phyloP scores from a whole-genome alignment of 2,329 filamentous ascomycete genomes.

The Alternaria panax region DNA sequence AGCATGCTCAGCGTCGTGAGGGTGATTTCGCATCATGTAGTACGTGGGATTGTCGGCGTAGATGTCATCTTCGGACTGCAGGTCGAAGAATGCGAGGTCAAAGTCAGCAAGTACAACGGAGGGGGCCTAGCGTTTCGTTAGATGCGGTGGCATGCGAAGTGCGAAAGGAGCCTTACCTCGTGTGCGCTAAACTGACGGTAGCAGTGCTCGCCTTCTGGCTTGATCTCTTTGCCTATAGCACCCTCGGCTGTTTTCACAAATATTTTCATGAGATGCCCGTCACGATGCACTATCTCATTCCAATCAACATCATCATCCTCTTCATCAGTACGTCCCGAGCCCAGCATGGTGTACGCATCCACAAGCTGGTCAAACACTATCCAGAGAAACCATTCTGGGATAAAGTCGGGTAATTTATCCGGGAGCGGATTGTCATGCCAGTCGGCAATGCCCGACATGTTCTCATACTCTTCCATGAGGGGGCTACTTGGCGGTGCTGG shows the following conservation, averaged over 20 bases:
- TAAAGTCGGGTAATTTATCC: not conserved
- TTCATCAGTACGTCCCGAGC: not conserved
- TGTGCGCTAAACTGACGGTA: not conserved
- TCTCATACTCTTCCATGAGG: not conserved
- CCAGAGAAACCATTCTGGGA: slow-evolving; percentile 13
- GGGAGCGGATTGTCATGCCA: not conserved
- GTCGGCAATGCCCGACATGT: not conserved
- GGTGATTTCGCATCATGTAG: not conserved
- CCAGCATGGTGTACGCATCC: slow-evolving; percentile 1
- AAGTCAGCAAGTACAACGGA: slow-evolving; percentile 9
- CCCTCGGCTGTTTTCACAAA: slow-evolving; percentile 1
- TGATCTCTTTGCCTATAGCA: not conserved
- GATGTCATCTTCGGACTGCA: slow-evolving; percentile 1
- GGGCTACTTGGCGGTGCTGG: not conserved
- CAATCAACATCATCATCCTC: not conserved
- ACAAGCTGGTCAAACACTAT: slow-evolving; percentile 10
- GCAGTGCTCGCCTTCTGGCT: no score
- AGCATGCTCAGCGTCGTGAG: not conserved
- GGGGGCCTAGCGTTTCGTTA: not conserved
- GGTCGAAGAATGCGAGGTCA: slow-evolving; percentile 10
- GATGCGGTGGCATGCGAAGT: not conserved
- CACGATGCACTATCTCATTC: slow-evolving; percentile 9
- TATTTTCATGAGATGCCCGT: slow-evolving; percentile 8
- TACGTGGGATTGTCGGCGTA: slow-evolving; percentile 13
- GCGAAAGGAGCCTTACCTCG: not conserved